A percentile compares a stretch with the other conserved stretches of the same genome.
Conservation (phyloP, 2,329 filamentous ascomycete genomes). For the Phialophora verrucosa region DNA sequence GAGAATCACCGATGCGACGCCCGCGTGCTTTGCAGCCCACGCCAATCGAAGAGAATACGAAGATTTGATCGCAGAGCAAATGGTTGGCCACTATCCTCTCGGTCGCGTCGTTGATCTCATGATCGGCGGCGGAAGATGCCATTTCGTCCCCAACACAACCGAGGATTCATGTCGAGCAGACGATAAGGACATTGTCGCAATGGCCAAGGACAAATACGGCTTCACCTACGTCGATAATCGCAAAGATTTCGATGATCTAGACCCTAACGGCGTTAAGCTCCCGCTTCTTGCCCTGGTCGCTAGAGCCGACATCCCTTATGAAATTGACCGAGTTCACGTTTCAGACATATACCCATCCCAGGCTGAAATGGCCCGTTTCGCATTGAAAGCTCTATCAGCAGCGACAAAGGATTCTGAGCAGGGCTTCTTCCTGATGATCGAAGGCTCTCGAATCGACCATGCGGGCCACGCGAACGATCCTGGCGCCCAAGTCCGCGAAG, state of each 20-base stretch:
- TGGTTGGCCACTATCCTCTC: constrained; percentile 85
- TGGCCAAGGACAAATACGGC: constrained; percentile 73
- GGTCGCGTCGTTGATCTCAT: constrained; percentile 90
- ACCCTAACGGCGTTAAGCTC: constrained; percentile 69
- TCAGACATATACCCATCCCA: constrained; percentile 83
- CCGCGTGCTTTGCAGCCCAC: constrained; percentile 91
- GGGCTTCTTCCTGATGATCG: constrained; percentile 98
- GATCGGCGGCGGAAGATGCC: constrained; percentile 89
- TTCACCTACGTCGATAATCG: constrained; percentile 80
- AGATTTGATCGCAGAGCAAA: constrained; percentile 89
- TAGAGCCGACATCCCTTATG: constrained; percentile 81
- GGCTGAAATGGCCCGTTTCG: constrained; percentile 86
- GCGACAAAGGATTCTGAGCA: constrained; percentile 84
- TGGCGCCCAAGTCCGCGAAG: constrained; percentile 84
- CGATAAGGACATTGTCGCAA: constrained; percentile 71
- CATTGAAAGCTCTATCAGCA: constrained; percentile 76
- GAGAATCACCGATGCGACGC: constrained; percentile 91
- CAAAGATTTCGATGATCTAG: constrained; percentile 74
- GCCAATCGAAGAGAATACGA: constrained; percentile 79
- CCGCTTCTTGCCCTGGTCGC: constrained; percentile 89
- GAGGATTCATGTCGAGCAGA: constrained; percentile 82
- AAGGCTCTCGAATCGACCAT: constrained; percentile 94
- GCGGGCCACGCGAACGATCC: constrained; percentile 87
- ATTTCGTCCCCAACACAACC: constrained; percentile 84
- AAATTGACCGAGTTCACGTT: constrained; percentile 84